Percentiles rank a stretch among this genome's conserved stretches.
These are phyloP conservation scores for Pythium brassicae DNA, from an alignment of 352 stramenopile species.

Conservation along the genomic window DNA sequence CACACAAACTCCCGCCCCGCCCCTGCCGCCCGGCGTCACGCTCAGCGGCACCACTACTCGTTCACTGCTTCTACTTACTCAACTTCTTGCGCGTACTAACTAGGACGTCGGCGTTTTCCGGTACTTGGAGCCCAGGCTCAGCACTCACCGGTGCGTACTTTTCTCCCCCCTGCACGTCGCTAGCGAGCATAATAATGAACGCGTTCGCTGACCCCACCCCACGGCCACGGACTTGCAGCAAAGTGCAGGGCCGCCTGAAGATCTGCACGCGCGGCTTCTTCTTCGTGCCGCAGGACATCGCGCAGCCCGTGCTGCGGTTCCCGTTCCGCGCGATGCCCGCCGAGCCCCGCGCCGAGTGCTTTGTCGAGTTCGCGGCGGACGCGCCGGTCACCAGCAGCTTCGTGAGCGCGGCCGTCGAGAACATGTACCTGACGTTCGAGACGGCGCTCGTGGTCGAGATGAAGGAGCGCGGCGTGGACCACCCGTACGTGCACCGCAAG, in stretches of 20 bases:
- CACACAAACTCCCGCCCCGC: too few species aligned
- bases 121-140: too few species aligned
- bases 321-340: conserved; percentile 81
- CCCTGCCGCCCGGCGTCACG: too few species aligned
- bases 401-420: conserved; percentile 5
- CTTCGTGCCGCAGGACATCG: conserved; percentile 88
- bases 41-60: neutral
- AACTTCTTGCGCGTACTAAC: neutral
- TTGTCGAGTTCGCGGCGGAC: conserved; percentile 10
- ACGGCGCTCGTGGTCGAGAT: conserved; percentile 68
- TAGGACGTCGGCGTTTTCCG: too few species aligned
- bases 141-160: neutral
- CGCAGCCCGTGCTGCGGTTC: conserved; percentile 79
- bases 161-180: neutral
- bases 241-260: conserved; percentile 79
- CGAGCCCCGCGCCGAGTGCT: conserved; percentile 48
- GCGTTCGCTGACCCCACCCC: neutral
- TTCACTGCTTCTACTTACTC: too few species aligned
- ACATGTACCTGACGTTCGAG: conserved; percentile 53
- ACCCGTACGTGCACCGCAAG: conserved; percentile 49
- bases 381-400: conserved; percentile 15
- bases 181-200: too few species aligned
- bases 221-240: conserved; percentile 32
- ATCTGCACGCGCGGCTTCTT: conserved; percentile 89
- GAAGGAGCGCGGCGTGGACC: conserved; percentile 82